phyloP scores from a whole-genome alignment of 257 asterid genomes.

The Mentha longifolia region DNA sequence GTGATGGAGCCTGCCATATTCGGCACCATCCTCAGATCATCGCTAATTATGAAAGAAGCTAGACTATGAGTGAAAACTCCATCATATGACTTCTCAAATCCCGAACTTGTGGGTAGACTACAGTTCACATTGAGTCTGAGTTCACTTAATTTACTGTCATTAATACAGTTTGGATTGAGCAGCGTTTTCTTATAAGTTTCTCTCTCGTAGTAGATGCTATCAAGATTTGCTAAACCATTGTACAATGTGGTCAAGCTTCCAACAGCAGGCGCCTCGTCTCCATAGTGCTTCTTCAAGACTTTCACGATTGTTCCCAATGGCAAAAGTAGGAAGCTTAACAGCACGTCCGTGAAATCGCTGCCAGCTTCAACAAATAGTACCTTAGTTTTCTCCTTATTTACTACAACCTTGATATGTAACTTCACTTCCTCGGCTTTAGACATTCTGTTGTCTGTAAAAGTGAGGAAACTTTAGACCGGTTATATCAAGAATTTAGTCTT shows the following conservation, averaged over 20 bases:
- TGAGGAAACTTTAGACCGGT: background rate
- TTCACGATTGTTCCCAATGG: constrained; percentile 17
- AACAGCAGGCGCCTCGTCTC: background rate
- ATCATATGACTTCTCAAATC: background rate
- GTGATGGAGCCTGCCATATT: constrained; percentile 3
- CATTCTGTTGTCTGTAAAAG: background rate
- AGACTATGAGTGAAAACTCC: constrained; percentile 17
- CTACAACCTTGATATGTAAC: constrained; percentile 21
- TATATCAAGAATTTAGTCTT: background rate
- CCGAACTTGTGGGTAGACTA: background rate
- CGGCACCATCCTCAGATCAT: constrained; percentile 30
- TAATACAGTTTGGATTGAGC: background rate
- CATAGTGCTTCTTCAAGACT: background rate
- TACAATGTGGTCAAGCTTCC: constrained; percentile 18
- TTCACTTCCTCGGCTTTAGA: background rate
- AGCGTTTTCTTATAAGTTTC: background rate
- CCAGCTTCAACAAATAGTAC: constrained; percentile 25
- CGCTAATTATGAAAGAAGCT: constrained; percentile 23
- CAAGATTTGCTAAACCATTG: constrained; percentile 1
- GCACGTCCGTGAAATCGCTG: constrained; percentile 2
- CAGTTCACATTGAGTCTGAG: background rate
- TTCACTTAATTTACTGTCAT: background rate
- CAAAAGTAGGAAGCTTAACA: constrained; percentile 26
- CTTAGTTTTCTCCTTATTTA: constrained; percentile 24
- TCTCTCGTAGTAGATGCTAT: background rate